Evolutionary conservation across 345 rosid genomes (phyloP).

Genomic region (Raphanus raphanistrum): DNA sequence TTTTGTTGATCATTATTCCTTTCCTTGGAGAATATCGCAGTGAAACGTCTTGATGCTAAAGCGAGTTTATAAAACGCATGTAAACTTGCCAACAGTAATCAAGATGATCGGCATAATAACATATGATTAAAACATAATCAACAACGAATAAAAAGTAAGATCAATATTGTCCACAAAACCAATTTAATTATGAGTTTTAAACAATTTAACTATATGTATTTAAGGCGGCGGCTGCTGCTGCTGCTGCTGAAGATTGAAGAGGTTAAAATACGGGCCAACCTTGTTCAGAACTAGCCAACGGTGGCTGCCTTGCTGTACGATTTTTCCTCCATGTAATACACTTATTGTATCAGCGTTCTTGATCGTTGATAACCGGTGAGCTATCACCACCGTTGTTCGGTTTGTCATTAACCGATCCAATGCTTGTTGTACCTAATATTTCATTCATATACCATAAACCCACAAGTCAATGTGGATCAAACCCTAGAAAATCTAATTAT

Average conservation of each 20-base stretch:
- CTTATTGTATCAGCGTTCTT: slow-evolving; percentile 78
- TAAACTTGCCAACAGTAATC: too few species aligned
- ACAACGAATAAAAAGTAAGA: slow-evolving; percentile 1
- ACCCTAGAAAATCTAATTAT: background rate
- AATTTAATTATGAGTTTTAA: background rate
- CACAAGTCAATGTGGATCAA: background rate
- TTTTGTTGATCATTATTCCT: background rate
- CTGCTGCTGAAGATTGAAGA: slow-evolving; percentile 80
- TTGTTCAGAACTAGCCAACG: slow-evolving; percentile 59
- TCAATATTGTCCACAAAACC: slow-evolving; percentile 3
- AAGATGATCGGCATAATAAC: background rate
- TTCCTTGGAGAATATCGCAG: too few species aligned
- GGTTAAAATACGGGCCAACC: slow-evolving; percentile 79
- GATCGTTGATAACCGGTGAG: slow-evolving; percentile 87
- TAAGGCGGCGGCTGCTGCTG: slow-evolving; percentile 15
- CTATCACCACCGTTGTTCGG: slow-evolving; percentile 83
- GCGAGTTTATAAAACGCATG: background rate
- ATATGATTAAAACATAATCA: slow-evolving; percentile 4
- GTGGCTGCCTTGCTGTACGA: slow-evolving; percentile 85
- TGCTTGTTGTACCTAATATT: slow-evolving; percentile 62
- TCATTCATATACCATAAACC: background rate
- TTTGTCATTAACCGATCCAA: slow-evolving; percentile 75
- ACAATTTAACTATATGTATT: slow-evolving; percentile 10
- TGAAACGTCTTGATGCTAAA: background rate
- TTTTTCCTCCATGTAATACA: slow-evolving; percentile 70